Conservation (phyloP, 2,329 filamentous ascomycete species). For the Diplodia scrobiculata region DNA sequence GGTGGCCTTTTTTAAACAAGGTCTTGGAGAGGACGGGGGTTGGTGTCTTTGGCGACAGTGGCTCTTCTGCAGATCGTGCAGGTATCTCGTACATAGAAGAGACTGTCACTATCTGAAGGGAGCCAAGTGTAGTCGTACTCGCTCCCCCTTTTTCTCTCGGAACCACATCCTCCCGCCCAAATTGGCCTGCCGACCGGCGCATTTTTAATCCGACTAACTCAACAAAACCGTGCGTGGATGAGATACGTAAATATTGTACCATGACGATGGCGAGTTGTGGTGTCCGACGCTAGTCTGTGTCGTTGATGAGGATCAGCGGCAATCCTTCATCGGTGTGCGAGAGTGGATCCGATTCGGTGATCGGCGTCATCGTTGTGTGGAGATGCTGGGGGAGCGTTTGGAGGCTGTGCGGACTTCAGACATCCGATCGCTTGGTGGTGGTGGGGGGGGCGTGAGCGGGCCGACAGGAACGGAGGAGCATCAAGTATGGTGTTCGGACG, state of each 20-base stretch:
- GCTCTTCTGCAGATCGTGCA: background rate
- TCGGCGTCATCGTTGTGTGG: background rate
- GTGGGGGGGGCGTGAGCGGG: background rate
- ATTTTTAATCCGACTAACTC: background rate
- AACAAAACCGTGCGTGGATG: background rate
- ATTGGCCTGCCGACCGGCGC: background rate
- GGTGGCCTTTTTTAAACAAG: background rate
- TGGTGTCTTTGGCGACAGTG: background rate
- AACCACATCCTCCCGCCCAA: background rate
- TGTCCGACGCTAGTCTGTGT: background rate
- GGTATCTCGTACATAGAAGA: too few relatives aligned
- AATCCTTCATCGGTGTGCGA: background rate
- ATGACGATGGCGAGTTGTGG: background rate
- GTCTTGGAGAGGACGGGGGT: background rate
- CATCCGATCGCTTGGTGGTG: background rate
- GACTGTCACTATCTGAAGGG: background rate
- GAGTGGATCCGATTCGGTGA: background rate
- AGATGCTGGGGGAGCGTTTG: background rate
- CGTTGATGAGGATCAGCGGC: conserved; percentile 8
- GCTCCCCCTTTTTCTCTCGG: background rate
- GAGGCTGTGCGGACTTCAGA: background rate
- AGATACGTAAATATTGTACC: background rate
- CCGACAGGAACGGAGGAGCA: background rate
- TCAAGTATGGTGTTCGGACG: background rate
- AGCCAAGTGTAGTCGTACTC: too few relatives aligned